Evolutionary conservation across 129 eudicot species (phyloP).

Genomic region (Pittosporum tobira): DNA sequence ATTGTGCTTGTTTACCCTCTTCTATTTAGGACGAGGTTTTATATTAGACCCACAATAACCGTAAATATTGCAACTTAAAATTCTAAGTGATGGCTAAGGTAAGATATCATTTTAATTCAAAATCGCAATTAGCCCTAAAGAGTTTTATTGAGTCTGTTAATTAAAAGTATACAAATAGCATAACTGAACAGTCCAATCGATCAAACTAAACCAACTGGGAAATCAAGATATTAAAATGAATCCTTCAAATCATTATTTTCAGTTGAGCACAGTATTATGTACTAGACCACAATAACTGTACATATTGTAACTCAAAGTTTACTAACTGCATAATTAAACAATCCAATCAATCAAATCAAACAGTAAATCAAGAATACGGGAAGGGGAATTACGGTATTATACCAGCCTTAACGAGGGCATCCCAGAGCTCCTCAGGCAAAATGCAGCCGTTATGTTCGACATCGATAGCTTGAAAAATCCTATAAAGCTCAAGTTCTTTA

Average conservation of each 20-base stretch:
- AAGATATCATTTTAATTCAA: not conserved
- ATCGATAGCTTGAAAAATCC: slow-evolving; percentile 90
- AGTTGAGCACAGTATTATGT: too few relatives aligned
- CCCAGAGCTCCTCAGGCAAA: slow-evolving; percentile 84
- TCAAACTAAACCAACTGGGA: not conserved
- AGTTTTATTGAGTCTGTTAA: not conserved
- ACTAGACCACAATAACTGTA: too few relatives aligned
- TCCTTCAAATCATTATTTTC: too few relatives aligned
- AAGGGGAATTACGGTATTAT: slow-evolving; percentile 16
- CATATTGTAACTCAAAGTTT: too few relatives aligned
- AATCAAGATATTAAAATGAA: too few relatives aligned
- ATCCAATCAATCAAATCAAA: not conserved
- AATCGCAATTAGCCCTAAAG: not conserved
- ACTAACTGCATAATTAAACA: not conserved
- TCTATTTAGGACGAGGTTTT: not conserved
- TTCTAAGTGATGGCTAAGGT: not conserved
- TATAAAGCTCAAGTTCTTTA: slow-evolving; percentile 81
- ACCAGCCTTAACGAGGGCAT: slow-evolving; percentile 96
- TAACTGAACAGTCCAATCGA: not conserved
- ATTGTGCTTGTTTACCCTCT: not conserved
- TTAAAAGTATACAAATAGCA: not conserved
- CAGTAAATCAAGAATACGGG: not conserved
- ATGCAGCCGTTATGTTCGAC: slow-evolving; percentile 91
- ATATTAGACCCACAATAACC: not conserved
- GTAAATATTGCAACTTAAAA: not conserved